Evolutionary conservation across 2,329 filamentous ascomycete species (phyloP), one percentile per base, ranked within the genome.

Genomic region (Calonectria multiphialidica): DNA sequence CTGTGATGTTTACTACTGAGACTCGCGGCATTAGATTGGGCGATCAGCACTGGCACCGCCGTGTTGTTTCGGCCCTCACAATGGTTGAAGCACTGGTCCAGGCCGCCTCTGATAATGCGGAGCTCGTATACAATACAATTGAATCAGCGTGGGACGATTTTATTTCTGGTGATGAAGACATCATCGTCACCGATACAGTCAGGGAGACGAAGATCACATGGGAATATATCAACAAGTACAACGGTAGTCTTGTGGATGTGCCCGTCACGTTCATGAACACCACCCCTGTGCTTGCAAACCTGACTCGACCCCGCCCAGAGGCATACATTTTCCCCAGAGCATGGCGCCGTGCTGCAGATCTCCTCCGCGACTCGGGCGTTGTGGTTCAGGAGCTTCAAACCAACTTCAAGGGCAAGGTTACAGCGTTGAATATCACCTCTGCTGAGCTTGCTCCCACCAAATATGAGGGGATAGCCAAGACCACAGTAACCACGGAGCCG

Each of bases 1-100:
- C 79, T 0, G 72, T 81, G 42, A 77, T 81, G 0, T 80, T 81
- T 3, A 71, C 81, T 1, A 75, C 76, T 2, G 80, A 81, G 57
- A 79, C 76, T 0, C 67, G 80, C n/a, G 80, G 80, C 0, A 80
- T 82, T 1, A 79, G 76, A 65, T 70, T 82, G 1, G 81, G 79
- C 0, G 73, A 77, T n/a, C 81, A 81, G 62, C 80, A 82, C 44
- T 81, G 82, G 3, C 81, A 82, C 63, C 77, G 79, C 0, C 81
- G 81, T 28, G 81, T 82, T 3, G 79, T 78, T 18, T 76, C 80
- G 1, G 75, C 74, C 4, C 44, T 81, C 9, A 74, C 73, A 0
- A 81, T 77, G 76, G 70, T 81, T 1, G 71, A 76, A 5, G 65
- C 77, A 0, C 71, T 81, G 4, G 55, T 81, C 0, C 77, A 81